Evolutionary conservation across 108 stramenopile species (phyloP).

Genomic region (Nannochloropsis granulata): DNA sequence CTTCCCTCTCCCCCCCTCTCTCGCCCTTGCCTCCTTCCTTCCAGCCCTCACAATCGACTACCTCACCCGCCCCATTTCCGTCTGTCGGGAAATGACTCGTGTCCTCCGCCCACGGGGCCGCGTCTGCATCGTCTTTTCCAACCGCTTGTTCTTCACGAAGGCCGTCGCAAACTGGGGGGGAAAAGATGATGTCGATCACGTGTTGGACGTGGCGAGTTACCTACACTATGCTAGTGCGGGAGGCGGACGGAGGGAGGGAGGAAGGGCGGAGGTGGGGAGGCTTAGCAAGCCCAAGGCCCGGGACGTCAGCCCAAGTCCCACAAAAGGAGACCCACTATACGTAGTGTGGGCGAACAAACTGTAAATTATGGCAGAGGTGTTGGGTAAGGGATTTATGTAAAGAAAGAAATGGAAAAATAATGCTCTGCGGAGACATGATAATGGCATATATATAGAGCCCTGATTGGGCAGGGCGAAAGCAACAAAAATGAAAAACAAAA

Average conservation of each 20-base stretch:
- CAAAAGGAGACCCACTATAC: not conserved
- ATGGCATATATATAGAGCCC: too few relatives aligned
- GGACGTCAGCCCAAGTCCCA: not conserved
- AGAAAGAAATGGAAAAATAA: too few relatives aligned
- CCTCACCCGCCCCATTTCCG: not conserved
- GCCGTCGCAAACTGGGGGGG: not conserved
- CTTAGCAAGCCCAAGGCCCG: not conserved
- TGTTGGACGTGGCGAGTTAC: not conserved
- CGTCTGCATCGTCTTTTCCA: not conserved
- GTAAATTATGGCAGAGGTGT: not conserved
- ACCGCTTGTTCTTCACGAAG: not conserved
- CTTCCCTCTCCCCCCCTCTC: not conserved
- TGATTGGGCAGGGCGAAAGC: too few relatives aligned
- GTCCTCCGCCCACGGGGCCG: not conserved
- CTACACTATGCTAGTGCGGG: not conserved
- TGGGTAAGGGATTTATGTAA: too few relatives aligned
- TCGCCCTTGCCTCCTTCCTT: not conserved
- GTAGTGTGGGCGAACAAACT: not conserved
- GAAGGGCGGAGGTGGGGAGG: not conserved
- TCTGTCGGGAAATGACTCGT: not conserved
- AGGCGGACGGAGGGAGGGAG: not conserved
- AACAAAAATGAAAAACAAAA: too few relatives aligned
- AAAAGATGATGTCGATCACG: not conserved
- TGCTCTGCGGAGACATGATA: too few relatives aligned
- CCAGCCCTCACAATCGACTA: not conserved